Evolutionary conservation across 2,329 filamentous ascomycete species (phyloP).

Genomic region (Cadophora gregata): DNA sequence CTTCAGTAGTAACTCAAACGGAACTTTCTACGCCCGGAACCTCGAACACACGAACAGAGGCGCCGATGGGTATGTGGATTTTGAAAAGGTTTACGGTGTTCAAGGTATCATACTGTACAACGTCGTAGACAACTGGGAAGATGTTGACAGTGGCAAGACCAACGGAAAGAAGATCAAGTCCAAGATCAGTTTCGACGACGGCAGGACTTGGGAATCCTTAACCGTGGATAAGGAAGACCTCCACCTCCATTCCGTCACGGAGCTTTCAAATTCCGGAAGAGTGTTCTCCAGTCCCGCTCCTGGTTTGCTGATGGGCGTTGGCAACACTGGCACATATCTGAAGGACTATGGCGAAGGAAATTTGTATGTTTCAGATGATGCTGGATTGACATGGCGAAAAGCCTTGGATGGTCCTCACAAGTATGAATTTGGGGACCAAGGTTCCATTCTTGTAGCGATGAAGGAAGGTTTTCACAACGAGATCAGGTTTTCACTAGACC

Average conservation of each 20-base stretch:
- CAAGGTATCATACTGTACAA: conserved; percentile 94
- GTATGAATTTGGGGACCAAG: conserved; percentile 95
- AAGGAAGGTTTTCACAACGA: conserved; percentile 69
- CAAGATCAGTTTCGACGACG: conserved; percentile 94
- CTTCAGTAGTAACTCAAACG: conserved; percentile 96
- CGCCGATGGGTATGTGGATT: conserved; percentile 78
- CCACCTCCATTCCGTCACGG: conserved; percentile 91
- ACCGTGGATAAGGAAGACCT: conserved; percentile 69
- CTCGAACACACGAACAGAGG: conserved; percentile 92
- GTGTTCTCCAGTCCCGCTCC: conserved; percentile 95
- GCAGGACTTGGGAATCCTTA: conserved; percentile 79
- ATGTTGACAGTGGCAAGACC: conserved; percentile 61
- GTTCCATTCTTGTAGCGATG: conserved; percentile 85
- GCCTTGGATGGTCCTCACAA: conserved; percentile 83
- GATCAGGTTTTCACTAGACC: conserved; percentile 81
- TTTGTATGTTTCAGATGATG: conserved; percentile 89
- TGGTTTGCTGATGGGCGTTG: conserved; percentile 91
- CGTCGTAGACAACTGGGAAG: conserved; percentile 82
- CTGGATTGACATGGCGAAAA: conserved; percentile 82
- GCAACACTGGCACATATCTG: conserved; percentile 82
- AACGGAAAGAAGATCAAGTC: conserved; percentile 73
- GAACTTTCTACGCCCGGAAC: conserved; percentile 93
- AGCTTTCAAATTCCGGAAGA: conserved; percentile 79
- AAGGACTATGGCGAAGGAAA: conserved; percentile 74
- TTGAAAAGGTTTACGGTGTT: conserved; percentile 90